A percentile compares a stretch with the other conserved stretches of the same genome.
These are phyloP conservation scores for Hypoxylon sp. DNA, from an alignment of 2,329 filamentous ascomycete species.

Conservation along the genomic window DNA sequence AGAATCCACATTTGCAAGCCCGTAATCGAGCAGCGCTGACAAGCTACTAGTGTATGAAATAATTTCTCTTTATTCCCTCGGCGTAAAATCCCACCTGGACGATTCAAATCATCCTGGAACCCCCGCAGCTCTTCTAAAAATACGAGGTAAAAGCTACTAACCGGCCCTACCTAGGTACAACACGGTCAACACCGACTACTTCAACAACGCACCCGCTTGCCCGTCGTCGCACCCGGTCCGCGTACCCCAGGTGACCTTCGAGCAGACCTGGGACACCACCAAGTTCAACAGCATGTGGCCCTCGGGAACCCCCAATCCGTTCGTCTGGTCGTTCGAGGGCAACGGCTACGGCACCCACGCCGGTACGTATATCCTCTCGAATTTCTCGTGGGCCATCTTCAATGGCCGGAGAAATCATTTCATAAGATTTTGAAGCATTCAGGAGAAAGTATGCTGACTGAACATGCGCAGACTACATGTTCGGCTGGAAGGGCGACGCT, in stretches of 20 bases:
- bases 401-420: too few species aligned
- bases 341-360: slow-evolving; percentile 48
- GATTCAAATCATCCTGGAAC: too few species aligned
- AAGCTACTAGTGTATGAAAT: too few species aligned
- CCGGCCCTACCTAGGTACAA: slow-evolving; percentile 41
- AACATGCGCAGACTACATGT: slow-evolving; percentile 53
- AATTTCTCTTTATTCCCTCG: too few species aligned
- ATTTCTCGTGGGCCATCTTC: too few species aligned
- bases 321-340: slow-evolving; percentile 49
- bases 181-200: slow-evolving; percentile 40
- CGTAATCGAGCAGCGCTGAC: too few species aligned
- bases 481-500: slow-evolving; percentile 52
- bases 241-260: slow-evolving; percentile 56
- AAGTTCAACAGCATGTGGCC: slow-evolving; percentile 54
- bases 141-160: too few species aligned
- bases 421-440: too few species aligned
- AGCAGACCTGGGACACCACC: slow-evolving; percentile 59
- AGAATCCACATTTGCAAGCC: too few species aligned
- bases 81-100: too few species aligned
- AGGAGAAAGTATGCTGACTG: background rate
- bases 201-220: slow-evolving; percentile 40
- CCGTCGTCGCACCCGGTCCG: slow-evolving; percentile 54
- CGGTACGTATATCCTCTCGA: background rate
- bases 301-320: slow-evolving; percentile 47
- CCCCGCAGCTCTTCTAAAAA: too few species aligned